Evolutionary conservation across 1,284 basidiomycete species (phyloP), one percentile per base, ranked within the genome.

Genomic region (Phellinidium pouzarii): DNA sequence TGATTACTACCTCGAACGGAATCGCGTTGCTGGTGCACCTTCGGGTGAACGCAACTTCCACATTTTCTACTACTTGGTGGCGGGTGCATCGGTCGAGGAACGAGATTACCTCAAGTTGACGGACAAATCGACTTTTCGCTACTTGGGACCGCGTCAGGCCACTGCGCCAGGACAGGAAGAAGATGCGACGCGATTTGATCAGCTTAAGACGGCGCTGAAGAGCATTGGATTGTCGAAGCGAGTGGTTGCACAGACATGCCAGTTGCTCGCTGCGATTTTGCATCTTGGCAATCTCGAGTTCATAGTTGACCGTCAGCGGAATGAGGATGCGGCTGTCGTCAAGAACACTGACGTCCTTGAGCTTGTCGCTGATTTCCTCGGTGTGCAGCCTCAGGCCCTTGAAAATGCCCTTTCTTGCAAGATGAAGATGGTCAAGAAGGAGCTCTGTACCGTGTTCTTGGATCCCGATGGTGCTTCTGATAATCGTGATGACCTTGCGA

Each of bases 251-350:
- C 92, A 95, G 67, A 88, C 94, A 1, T 96, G 93, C 65, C 94
- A 97, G 67, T 79, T 98, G 37, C 72, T 98, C 51, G 93, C 94
- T 5, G 91, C 94, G 34, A 96, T 99, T 62, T 80, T 98, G 20
- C 94, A 98, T 65, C 82, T 98, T 29, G 94, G 95, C 22, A 96
- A 98, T 66, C 77, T 99, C 57, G 91, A 96, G 60, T 99, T 99
- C 68, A 83, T 76, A n/a, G 76, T 88, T 54, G 92, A 94, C 66
- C 79, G 84, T 4, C 71, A 75, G 57, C 76, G 85, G 31, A 92
- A 94, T 60, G 85, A 92, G 64, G 93, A 94, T 59, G 88, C 92
- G 0, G 91, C 90, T 3, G 84, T 92, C 19, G 89, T 95, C 1
- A 77, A 83, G 44, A 95, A 95, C 62, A 72, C 72, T 4, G 91